These are phyloP conservation scores for Stentor coeruleus DNA, from an alignment of 73 alveolate species.

Conservation along the genomic window DNA sequence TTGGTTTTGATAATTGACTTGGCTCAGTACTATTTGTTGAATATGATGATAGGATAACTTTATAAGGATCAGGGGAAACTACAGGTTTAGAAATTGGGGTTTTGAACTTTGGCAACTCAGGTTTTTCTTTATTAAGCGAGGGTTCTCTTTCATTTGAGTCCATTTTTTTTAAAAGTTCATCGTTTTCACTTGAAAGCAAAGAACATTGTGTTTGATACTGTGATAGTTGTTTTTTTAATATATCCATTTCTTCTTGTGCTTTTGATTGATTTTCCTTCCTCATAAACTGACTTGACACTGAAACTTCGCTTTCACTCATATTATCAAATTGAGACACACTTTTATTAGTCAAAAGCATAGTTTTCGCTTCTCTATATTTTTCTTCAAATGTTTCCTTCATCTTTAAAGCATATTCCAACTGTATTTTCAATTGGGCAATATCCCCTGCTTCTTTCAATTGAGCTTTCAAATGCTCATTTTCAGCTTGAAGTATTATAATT, in stretches of 20 bases:
- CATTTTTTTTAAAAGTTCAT: not conserved
- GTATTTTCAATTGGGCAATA: not conserved
- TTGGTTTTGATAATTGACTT: too few species aligned
- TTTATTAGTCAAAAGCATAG: not conserved
- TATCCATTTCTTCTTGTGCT: not conserved
- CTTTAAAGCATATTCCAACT: not conserved
- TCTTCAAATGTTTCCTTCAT: slow-evolving; percentile 28
- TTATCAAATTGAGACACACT: not conserved
- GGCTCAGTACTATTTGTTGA: not conserved
- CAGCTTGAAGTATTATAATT: not conserved
- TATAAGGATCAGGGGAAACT: not conserved
- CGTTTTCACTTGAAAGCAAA: not conserved
- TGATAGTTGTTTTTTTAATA: too few species aligned
- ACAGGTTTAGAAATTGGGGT: not conserved
- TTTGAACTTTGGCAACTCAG: too few species aligned
- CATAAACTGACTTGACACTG: too few species aligned
- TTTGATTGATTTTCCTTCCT: too few species aligned
- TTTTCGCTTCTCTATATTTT: slow-evolving; percentile 20
- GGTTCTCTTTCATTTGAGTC: not conserved
- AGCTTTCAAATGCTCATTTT: not conserved
- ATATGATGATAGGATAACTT: not conserved
- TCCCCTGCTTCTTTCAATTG: not conserved
- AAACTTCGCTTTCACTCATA: not conserved
- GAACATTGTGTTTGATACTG: not conserved
- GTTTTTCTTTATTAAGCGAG: not conserved